These are phyloP conservation scores for Thyridium curvatum DNA, from an alignment of 2,329 filamentous ascomycete species.

Conservation along the genomic window DNA sequence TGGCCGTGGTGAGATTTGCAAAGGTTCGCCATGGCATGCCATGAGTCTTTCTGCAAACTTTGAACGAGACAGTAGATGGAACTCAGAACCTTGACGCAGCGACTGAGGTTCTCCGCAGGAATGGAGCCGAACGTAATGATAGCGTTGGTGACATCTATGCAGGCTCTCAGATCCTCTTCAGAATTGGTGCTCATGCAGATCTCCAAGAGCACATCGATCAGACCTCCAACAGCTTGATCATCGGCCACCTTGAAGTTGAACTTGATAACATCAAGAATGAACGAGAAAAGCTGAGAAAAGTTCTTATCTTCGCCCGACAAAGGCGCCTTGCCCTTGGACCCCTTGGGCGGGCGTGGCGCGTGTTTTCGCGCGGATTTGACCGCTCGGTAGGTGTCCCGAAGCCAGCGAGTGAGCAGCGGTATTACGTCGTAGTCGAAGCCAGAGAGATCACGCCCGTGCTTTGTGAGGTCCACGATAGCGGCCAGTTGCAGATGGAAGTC, in stretches of 20 bases:
- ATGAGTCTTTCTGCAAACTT: conserved; percentile 55
- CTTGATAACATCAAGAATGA: conserved; percentile 63
- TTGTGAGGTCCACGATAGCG: conserved; percentile 55
- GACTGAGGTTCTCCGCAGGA: conserved; percentile 53
- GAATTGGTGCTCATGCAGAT: conserved; percentile 65
- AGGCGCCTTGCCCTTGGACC: conserved; percentile 31
- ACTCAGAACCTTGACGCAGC: conserved; percentile 64
- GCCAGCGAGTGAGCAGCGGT: conserved; percentile 55
- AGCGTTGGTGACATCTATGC: conserved; percentile 62
- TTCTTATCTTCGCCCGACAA: conserved; percentile 51
- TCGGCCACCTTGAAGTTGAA: conserved; percentile 67
- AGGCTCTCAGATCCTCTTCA: conserved; percentile 58
- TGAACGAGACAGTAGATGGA: conserved; percentile 64
- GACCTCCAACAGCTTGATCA: conserved; percentile 51
- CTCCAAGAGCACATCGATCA: conserved; percentile 56
- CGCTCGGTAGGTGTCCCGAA: conserved; percentile 47
- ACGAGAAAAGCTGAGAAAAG: conserved; percentile 57
- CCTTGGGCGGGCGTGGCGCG: conserved; percentile 30
- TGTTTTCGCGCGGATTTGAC: conserved; percentile 45
- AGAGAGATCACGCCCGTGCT: conserved; percentile 53
- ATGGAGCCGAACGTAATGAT: conserved; percentile 69
- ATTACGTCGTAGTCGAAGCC: conserved; percentile 64
- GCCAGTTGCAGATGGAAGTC: conserved; percentile 63
- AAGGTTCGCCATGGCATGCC: conserved; percentile 64
- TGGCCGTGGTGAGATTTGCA: conserved; percentile 70